Base-by-base conservation (phyloP, 2,329 filamentous ascomycete genomes). In the Exophiala sideris region DNA sequence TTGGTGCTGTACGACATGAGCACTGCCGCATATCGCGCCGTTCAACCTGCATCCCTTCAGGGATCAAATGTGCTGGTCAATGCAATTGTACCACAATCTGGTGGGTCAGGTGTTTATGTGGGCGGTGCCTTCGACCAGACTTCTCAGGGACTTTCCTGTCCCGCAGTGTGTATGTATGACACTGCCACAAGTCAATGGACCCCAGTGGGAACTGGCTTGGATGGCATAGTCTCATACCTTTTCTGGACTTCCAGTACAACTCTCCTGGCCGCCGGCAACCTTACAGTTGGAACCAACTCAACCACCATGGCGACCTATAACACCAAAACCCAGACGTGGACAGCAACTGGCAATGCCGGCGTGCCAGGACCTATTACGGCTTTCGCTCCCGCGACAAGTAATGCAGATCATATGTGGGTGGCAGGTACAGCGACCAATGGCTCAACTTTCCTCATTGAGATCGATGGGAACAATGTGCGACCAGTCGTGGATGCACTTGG, bases 281-380 rank as follows among this genome's bases (percentile, higher is more conserved):
- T 99, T 48, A 83, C 76, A 0, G 73, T 91, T 55, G 83, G 84
- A 60, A 81, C 80, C 55, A 88, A 84, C 29, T 69, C 73, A 5
- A 83, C 83, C 8, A 86, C 79, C 50, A 78, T 99, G 48, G 87
- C 87, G 21, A 83, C 78, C 2, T 97, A 89, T 71, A 83, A 92
- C 65, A 75, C 84, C 4, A 83, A 84, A 54, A 76, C 77, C 39
- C 81, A 85, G 61, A 75, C 72, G 1, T 97, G 91, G 85, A 74
- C 80, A 44, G 72, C 72, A 9, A 85, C 87, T 63, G 71, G 80
- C 9, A 75, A 76, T n/a, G 77, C 79, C 9, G 73, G 76, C 14
- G 81, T 97, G 46, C 90, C 90, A 4, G 94, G 94, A 0, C 87
- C 89, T 1, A 85, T 97, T 8, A 84, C 85, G 36, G 84, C 87